A percentile compares a stretch with the other conserved stretches of the same genome.
Evolutionary conservation across 441 rosid genomes (phyloP).

Genomic region (Gossypium davidsonii): DNA sequence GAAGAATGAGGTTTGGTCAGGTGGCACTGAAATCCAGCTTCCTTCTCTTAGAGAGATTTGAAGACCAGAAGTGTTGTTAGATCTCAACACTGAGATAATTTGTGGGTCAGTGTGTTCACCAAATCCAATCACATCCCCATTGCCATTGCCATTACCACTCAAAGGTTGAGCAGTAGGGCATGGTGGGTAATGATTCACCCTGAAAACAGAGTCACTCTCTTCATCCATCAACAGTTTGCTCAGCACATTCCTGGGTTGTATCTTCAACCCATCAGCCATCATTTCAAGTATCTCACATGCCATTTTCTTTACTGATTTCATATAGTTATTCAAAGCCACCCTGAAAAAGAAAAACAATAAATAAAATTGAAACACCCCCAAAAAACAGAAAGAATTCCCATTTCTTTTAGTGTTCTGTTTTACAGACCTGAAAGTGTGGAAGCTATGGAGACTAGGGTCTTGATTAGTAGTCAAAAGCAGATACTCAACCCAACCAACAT

Average conservation of each 20-base stretch:
- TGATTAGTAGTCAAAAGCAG: slow-evolving; percentile 36
- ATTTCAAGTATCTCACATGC: slow-evolving; percentile 38
- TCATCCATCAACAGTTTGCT: slow-evolving; percentile 46
- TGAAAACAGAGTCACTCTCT: slow-evolving; percentile 44
- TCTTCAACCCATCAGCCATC: slow-evolving; percentile 48
- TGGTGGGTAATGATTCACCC: slow-evolving; percentile 52
- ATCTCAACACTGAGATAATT: slow-evolving; percentile 47
- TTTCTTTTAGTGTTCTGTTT: neutral
- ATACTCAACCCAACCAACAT: slow-evolving; percentile 54
- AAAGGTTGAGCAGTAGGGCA: slow-evolving; percentile 20
- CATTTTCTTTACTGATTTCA: slow-evolving; percentile 41
- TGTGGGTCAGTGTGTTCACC: slow-evolving; percentile 69
- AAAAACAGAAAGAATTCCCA: neutral
- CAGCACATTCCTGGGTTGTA: slow-evolving; percentile 38
- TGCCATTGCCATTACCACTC: slow-evolving; percentile 11
- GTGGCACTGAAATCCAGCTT: slow-evolving; percentile 49
- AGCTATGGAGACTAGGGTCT: slow-evolving; percentile 18
- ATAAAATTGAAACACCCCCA: neutral
- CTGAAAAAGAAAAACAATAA: slow-evolving; percentile 23
- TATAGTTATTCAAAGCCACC: slow-evolving; percentile 41
- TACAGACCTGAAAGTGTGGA: slow-evolving; percentile 32
- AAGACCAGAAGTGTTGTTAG: slow-evolving; percentile 51
- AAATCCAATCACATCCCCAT: slow-evolving; percentile 39
- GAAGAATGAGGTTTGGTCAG: slow-evolving; percentile 46
- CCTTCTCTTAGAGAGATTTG: slow-evolving; percentile 44